A percentile compares a stretch with the other conserved stretches of the same genome.
Conservation (phyloP, 129 eudicot species). For the Rutidosis leptorrhynchoides region DNA sequence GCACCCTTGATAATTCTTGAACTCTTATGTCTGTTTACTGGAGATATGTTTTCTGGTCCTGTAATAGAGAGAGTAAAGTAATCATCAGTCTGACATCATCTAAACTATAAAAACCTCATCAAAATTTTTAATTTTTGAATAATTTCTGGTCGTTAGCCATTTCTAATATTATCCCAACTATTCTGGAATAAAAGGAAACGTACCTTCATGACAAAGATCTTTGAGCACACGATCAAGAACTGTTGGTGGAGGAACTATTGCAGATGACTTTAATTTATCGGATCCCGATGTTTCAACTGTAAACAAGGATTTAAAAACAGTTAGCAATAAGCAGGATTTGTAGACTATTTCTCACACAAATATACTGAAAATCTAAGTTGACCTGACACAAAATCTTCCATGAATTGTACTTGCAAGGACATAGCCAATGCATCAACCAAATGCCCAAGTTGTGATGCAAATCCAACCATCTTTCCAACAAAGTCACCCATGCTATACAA, state of each 20-base stretch:
- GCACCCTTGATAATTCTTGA: constrained; percentile 89
- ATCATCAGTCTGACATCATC: background rate
- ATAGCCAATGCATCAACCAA: constrained; percentile 57
- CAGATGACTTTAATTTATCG: constrained; percentile 64
- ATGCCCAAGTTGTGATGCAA: constrained; percentile 82
- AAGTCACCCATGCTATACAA: constrained; percentile 42
- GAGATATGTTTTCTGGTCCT: constrained; percentile 41
- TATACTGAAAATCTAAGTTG: constrained; percentile 10
- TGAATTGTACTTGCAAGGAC: constrained; percentile 68
- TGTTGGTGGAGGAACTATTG: constrained; percentile 85
- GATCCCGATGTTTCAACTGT: constrained; percentile 72
- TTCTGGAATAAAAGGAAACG: constrained; percentile 13
- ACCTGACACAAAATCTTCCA: constrained; percentile 97
- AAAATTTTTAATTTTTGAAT: background rate
- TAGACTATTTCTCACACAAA: constrained; percentile 3
- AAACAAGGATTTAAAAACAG: constrained; percentile 17
- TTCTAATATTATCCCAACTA: constrained; percentile 19
- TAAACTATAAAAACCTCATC: background rate
- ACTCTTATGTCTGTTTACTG: constrained; percentile 58
- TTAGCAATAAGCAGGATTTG: background rate
- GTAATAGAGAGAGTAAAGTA: constrained; percentile 17
- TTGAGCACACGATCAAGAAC: constrained; percentile 97
- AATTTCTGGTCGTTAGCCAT: constrained; percentile 2
- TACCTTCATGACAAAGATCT: constrained; percentile 88
- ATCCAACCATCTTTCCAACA: constrained; percentile 54